These are phyloP conservation scores for Erythrophleum fordii DNA, from an alignment of 306 rosid genomes.

Conservation along the genomic window DNA sequence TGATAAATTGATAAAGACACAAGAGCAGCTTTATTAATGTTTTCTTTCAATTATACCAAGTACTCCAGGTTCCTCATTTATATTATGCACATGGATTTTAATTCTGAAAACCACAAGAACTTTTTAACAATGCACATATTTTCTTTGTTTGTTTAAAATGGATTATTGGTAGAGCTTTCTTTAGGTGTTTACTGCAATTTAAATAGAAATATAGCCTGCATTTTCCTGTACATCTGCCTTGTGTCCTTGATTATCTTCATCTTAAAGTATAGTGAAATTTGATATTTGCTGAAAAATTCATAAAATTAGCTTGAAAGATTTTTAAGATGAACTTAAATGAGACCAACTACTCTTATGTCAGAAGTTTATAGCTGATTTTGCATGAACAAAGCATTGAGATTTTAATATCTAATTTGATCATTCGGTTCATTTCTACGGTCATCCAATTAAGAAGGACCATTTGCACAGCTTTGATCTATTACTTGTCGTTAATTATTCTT, in stretches of 20 bases:
- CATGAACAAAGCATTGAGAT: slow-evolving; percentile 15
- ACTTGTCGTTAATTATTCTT: slow-evolving; percentile 11
- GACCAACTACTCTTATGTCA: neutral
- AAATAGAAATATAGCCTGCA: neutral
- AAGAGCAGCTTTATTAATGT: slow-evolving; percentile 10
- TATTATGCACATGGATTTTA: neutral
- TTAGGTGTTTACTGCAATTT: slow-evolving; percentile 31
- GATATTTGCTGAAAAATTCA: neutral
- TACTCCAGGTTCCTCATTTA: slow-evolving; percentile 13
- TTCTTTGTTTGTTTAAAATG: slow-evolving; percentile 11
- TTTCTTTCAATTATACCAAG: slow-evolving; percentile 24
- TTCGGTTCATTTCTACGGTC: neutral
- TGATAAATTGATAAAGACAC: slow-evolving; percentile 34
- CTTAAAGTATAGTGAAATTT: slow-evolving; percentile 14
- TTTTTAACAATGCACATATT: slow-evolving; percentile 3
- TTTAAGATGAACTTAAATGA: slow-evolving; percentile 15
- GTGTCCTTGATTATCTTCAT: slow-evolving; percentile 33
- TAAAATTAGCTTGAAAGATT: slow-evolving; percentile 25
- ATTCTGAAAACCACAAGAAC: neutral
- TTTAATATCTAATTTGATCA: slow-evolving; percentile 18
- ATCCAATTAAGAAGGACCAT: slow-evolving; percentile 7
- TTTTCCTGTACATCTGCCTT: neutral
- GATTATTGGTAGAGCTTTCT: slow-evolving; percentile 31
- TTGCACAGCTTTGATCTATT: neutral
- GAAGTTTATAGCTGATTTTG: slow-evolving; percentile 25